Percentiles rank a stretch among this genome's conserved stretches.
phyloP scores from a whole-genome alignment of 2,329 filamentous ascomycete genomes.

The Stemphylium lycopersici region DNA sequence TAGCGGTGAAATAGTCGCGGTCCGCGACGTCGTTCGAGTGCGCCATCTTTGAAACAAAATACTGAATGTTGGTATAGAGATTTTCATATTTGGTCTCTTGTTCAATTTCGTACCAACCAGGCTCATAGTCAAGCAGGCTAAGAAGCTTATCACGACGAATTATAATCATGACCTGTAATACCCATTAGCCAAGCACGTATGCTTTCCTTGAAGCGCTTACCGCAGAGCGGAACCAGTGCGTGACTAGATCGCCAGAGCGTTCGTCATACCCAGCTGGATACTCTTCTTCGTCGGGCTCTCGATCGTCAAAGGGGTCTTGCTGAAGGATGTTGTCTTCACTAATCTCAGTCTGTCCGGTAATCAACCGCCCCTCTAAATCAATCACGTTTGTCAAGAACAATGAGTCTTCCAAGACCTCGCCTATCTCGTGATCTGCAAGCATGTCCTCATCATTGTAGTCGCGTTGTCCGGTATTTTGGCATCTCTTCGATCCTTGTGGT shows the following conservation, averaged over 20 bases:
- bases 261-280: neutral
- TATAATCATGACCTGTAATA: neutral
- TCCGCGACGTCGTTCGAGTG: neutral
- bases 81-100: neutral
- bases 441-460: neutral
- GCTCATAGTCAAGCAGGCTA: neutral
- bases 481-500: neutral
- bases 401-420: neutral
- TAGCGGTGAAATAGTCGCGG: neutral
- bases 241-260: neutral
- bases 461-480: neutral
- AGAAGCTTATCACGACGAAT: neutral
- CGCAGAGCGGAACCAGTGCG: neutral
- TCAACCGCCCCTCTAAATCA: neutral
- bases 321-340: neutral
- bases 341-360: neutral
- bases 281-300: neutral
- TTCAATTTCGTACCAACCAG: neutral
- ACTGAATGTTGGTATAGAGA: neutral
- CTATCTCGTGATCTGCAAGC: neutral
- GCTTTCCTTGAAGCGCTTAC: neutral
- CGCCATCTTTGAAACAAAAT: neutral
- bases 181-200: neutral
- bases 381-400: neutral
- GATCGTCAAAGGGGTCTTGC: too few species aligned